Base-by-base conservation (phyloP, 257 asterid genomes). In the Knoxia roxburghii region DNA sequence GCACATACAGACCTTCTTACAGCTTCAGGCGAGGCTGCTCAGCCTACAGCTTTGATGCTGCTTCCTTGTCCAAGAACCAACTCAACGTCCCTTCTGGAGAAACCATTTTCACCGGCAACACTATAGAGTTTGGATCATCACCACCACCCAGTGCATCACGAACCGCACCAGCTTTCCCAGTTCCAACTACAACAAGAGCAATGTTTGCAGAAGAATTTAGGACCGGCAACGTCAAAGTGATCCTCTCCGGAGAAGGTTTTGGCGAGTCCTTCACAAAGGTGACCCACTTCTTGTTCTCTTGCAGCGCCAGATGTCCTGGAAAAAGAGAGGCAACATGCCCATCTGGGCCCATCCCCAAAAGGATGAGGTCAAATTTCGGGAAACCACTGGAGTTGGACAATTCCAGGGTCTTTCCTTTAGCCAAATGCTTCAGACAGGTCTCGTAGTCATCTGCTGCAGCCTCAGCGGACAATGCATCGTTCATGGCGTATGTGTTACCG, bases 401-500 rank as follows among this genome's bases (percentile, higher is more conserved):
- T 70, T 80, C 78, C 37, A 93, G 68, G 54, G 73, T 78, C 68
- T 80, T 82, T 43, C 61, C 79, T 33, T 79, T 80, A 49, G 86
- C 88, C 76, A 93, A 71, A 69, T 93, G 95, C 78, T 82, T 90
- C 72, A 93, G 79, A 77, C 89, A 81, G 57, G 87, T 80, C 73
- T 90, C 96, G 6, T 93, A 93, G 60, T 93, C 99, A 45, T 88
- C 94, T 5, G 99, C 97, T n/a, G 96, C 97, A 33, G 81, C 97
- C 75, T 90, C 95, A 2, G 96, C 89, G 2, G 97, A 81, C 76
- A 88, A 67, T 74, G 95, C 88, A 45, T 93, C 99, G 24, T 90
- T 93, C 69, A 90, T 85, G 67, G 99, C 83, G 55, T 86, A 87
- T 29, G 88, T 96, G 30, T 90, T 80, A 30, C 92, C 95, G 2